Evolutionary conservation across 2,329 filamentous ascomycete species (phyloP).

Genomic region (Stagonosporopsis chrysanthemi): DNA sequence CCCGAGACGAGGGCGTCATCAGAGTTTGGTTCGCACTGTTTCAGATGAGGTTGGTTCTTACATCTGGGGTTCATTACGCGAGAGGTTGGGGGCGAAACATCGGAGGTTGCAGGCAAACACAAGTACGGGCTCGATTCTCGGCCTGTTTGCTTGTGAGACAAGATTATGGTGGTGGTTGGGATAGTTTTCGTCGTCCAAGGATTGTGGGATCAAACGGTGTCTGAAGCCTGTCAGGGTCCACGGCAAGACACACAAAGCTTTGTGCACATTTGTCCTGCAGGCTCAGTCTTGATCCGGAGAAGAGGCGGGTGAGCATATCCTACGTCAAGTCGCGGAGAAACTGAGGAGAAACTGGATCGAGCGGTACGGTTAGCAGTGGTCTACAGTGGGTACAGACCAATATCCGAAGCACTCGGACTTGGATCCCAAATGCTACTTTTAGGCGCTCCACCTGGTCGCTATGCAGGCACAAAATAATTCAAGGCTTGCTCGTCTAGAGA

Average conservation of each 20-base stretch:
- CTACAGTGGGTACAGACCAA: conserved; percentile 22
- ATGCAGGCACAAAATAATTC: conserved; percentile 23
- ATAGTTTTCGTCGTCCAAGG: conserved; percentile 1
- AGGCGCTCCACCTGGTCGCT: conserved; percentile 21
- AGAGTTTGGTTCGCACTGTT: conserved; percentile 12
- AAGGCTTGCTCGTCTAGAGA: neutral
- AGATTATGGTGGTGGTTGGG: conserved; percentile 9
- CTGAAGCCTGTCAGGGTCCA: conserved; percentile 14
- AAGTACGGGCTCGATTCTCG: neutral
- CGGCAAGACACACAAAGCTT: conserved; percentile 18
- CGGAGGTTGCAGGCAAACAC: conserved; percentile 13
- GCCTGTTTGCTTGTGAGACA: conserved; percentile 12
- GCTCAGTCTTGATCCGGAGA: conserved; percentile 13
- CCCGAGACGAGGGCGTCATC: neutral
- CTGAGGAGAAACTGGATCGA: conserved; percentile 15
- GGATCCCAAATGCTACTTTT: conserved; percentile 10
- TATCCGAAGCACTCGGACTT: conserved; percentile 21
- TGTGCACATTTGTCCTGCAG: conserved; percentile 9
- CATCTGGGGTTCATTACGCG: conserved; percentile 10
- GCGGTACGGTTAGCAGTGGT: conserved; percentile 18
- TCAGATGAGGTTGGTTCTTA: conserved; percentile 8
- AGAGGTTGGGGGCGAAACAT: conserved; percentile 21
- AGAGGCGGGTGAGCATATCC: conserved; percentile 15
- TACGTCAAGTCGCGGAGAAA: conserved; percentile 21
- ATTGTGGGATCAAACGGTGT: conserved; percentile 11